phyloP scores from a whole-genome alignment of 768 basidiomycete genomes.

The Leccinellum albellum region DNA sequence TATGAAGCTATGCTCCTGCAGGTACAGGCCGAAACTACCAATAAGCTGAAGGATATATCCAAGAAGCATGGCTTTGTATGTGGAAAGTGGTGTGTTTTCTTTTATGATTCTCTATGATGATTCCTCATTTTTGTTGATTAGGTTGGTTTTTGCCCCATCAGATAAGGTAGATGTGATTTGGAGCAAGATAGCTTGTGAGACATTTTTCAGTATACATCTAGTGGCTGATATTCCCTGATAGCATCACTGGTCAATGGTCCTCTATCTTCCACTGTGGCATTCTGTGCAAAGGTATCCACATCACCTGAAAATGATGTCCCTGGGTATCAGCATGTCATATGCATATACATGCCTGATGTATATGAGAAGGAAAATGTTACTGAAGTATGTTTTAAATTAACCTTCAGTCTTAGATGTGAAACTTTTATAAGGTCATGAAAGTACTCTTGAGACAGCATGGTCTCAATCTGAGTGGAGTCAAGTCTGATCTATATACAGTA shows the following conservation, averaged over 20 bases:
- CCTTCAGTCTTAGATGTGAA: neutral
- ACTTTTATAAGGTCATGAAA: conserved; percentile 52
- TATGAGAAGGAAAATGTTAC: conserved; percentile 60
- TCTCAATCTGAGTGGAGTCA: conserved; percentile 61
- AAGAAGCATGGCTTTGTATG: conserved; percentile 46
- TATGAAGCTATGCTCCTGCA: conserved; percentile 29
- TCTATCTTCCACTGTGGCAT: conserved; percentile 54
- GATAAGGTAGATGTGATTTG: conserved; percentile 65
- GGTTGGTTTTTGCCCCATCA: conserved; percentile 62
- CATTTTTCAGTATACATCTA: neutral
- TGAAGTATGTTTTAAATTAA: conserved; percentile 36
- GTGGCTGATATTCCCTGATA: conserved; percentile 22
- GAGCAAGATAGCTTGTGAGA: conserved; percentile 57
- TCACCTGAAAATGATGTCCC: conserved; percentile 44
- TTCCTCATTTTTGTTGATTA: conserved; percentile 23
- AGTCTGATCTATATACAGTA: conserved; percentile 64
- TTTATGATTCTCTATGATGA: neutral
- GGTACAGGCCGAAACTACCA: conserved; percentile 57
- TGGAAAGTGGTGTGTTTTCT: conserved; percentile 61
- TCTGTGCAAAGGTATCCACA: conserved; percentile 63
- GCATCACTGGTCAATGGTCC: conserved; percentile 66
- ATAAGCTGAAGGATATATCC: conserved; percentile 59
- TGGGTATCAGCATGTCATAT: conserved; percentile 62
- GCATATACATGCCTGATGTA: conserved; percentile 68
- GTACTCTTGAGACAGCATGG: conserved; percentile 64